These are phyloP conservation scores for Immersiella caudata DNA, from an alignment of 495 filamentous ascomycete species.

Conservation along the genomic window DNA sequence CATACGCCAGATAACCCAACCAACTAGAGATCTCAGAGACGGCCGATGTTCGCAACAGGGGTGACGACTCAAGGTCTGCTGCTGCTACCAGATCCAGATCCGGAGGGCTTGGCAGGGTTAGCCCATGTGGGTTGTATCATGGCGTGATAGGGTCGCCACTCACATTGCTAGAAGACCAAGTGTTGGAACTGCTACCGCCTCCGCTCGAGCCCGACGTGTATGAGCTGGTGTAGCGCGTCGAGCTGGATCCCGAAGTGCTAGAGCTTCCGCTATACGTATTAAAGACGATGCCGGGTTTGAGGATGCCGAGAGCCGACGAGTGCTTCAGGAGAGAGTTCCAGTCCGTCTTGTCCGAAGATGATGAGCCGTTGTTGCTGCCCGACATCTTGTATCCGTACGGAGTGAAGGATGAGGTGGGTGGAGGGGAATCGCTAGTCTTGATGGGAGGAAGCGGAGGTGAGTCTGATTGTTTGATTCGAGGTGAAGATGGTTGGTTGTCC, in stretches of 20 bases:
- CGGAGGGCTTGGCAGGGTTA: not conserved
- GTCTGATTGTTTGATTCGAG: constrained; percentile 20
- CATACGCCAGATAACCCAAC: not conserved
- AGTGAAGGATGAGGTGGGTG: not conserved
- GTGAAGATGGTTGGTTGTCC: constrained; percentile 5
- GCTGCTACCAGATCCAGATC: constrained; percentile 3
- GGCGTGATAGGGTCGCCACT: not conserved
- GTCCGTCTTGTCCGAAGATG: constrained; percentile 20
- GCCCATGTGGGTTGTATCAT: not conserved
- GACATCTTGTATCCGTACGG: constrained; percentile 15
- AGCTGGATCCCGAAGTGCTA: not conserved
- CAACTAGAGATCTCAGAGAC: not conserved
- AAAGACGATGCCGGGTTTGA: constrained; percentile 32
- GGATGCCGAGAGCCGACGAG: constrained; percentile 31
- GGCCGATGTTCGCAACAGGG: not conserved
- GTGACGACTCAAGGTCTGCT: not conserved
- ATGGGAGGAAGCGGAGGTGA: constrained; percentile 12
- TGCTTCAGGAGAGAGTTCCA: constrained; percentile 32
- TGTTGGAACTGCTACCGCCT: constrained; percentile 11
- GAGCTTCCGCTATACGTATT: constrained; percentile 10
- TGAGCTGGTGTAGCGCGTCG: constrained; percentile 11
- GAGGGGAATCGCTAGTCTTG: constrained; percentile 17
- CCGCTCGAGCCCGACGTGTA: constrained; percentile 5
- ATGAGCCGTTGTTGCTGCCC: constrained; percentile 9
- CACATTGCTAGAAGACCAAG: constrained; percentile 17